Evolutionary conservation across 345 rosid genomes (phyloP).

Genomic region (Brassica nigra): DNA sequence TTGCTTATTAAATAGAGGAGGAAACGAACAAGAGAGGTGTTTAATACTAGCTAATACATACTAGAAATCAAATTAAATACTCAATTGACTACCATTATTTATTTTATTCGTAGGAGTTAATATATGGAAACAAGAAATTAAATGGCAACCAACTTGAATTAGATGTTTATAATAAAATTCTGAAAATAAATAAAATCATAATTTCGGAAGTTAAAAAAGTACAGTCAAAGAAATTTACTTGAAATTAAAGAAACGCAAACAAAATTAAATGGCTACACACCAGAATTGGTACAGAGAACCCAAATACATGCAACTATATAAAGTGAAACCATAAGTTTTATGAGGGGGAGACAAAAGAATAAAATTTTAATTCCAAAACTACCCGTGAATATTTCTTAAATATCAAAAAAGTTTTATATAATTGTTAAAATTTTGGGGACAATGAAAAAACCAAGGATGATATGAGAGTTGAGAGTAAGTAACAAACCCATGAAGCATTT

Average conservation of each 20-base stretch:
- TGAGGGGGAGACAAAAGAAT: constrained; percentile 41
- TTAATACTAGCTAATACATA: constrained; percentile 50
- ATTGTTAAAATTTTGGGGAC: constrained; percentile 36
- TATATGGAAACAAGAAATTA: constrained; percentile 61
- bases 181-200: constrained; percentile 46
- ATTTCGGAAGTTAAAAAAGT: constrained; percentile 45
- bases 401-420: background rate
- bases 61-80: constrained; percentile 35
- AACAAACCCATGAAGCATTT: constrained; percentile 25
- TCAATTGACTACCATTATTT: constrained; percentile 39
- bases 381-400: constrained; percentile 22
- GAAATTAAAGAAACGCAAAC: constrained; percentile 48
- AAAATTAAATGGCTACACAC: constrained; percentile 47
- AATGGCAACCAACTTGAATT: constrained; percentile 61
- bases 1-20: constrained; percentile 44
- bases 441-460: constrained; percentile 5
- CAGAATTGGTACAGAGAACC: constrained; percentile 46
- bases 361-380: constrained; percentile 30
- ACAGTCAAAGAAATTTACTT: constrained; percentile 53
- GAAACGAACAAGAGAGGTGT: constrained; percentile 43
- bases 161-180: constrained; percentile 26
- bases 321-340: constrained; percentile 35
- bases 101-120: constrained; percentile 55
- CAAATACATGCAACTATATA: constrained; percentile 39
- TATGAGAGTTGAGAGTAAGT: background rate